Conservation (phyloP, 352 stramenopile species). For the Pythium dissimile region DNA sequence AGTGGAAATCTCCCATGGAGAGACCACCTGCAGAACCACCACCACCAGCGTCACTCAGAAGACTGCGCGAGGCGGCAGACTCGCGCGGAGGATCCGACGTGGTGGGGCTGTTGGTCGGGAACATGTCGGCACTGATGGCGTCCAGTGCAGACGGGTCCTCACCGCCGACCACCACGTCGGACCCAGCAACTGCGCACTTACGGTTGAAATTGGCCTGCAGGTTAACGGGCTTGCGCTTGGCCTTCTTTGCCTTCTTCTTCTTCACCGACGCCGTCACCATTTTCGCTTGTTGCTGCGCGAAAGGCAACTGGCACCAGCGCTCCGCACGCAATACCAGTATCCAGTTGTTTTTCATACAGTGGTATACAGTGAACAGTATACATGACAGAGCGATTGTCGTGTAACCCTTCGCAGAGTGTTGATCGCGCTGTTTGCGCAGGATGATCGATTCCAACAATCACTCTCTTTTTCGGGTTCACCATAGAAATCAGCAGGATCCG, state of each 20-base stretch:
- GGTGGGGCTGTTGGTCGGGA: conserved; percentile 80
- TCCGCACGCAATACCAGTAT: neutral
- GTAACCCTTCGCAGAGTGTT: conserved; percentile 11
- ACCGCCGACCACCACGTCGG: neutral
- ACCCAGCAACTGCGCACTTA: conserved; percentile 54
- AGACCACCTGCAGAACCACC: conserved; percentile 51
- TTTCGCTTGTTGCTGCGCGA: neutral
- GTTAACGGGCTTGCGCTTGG: conserved; percentile 82
- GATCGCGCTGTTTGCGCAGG: conserved; percentile 6
- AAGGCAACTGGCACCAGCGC: conserved; percentile 12
- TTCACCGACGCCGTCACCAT: conserved; percentile 74
- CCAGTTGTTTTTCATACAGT: neutral
- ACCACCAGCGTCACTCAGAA: conserved; percentile 25
- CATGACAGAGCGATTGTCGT: neutral
- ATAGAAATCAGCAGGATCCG: neutral
- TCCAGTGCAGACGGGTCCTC: conserved; percentile 10
- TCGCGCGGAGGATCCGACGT: too few relatives aligned
- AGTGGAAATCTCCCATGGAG: conserved; percentile 71
- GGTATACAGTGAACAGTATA: too few relatives aligned
- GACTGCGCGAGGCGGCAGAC: neutral
- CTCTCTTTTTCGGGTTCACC: conserved; percentile 1
- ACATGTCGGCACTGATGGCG: conserved; percentile 66
- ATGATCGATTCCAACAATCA: conserved; percentile 12
- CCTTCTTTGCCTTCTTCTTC: conserved; percentile 46
- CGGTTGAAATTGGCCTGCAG: conserved; percentile 78